Base-by-base conservation (phyloP, 345 rosid species). In the Nephelium lappaceum region DNA sequence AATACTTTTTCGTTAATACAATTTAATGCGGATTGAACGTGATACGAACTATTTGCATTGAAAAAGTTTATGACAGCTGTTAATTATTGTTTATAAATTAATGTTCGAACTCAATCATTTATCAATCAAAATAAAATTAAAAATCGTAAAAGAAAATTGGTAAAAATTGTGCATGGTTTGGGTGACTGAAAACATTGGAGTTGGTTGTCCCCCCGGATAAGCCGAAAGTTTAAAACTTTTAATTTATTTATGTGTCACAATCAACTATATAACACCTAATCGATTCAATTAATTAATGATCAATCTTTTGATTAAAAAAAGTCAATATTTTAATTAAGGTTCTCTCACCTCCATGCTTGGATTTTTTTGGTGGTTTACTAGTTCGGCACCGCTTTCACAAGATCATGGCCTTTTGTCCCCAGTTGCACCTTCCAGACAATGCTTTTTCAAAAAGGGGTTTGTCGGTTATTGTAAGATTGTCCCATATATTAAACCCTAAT, bases 371-470 rank as follows among this genome's bases (percentile, higher is more conserved):
- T 24, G 66, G 62, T 55, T 55, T 60, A 6, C 9, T 38, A 14
- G 11, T 25, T 71, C 57, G 43, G 47, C 72, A 55, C 45, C 10
- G 18, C 27, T 67, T 47, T 16, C 51, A 41, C 27, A 43, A 66
- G 3, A 47, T n/a, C 1, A 12, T 49, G 31, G 45, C 77, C 36
- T 77, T 74, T 63, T 81, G 82, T 77, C 85, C 77, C 84, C 69
- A n/a, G 10, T 62, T 71, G 21, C 15, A 42, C 41, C 72, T 67
- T 53, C 71, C 25, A 27, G 10, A 43, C 14, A 63, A 16, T 16
- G 8, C 72, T 38, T 45, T 55, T 41, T 18, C 8, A 12, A 62
- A 23, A 60, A 74, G 43, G 74, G 42, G 5, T 25, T 42, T 71
- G 71, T 72, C 79, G 77, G 84, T 45, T 42, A 16, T 51, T 27